Base-by-base conservation (phyloP, 495 filamentous ascomycete species). In the Pyrenopolyporus hunteri region DNA sequence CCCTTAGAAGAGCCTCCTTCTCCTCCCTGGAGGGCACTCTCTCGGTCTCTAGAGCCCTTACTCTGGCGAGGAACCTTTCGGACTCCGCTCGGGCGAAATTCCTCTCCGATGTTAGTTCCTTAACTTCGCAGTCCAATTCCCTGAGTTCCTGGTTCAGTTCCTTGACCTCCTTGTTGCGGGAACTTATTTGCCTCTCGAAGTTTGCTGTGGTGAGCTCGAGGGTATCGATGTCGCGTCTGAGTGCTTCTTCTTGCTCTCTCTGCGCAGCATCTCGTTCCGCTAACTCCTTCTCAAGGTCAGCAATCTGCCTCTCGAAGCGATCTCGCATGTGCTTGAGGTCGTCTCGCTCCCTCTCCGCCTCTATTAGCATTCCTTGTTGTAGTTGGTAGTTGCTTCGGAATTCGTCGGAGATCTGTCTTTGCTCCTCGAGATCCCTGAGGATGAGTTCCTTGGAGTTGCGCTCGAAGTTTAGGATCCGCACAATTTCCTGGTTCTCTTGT, bases 331-430 rank as follows among this genome's bases (percentile, higher is more conserved):
- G 57, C 52, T 62, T 68, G 31, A 74, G 67, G 39, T 59, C 66
- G 25, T 78, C 74, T 25, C 71, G 70, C 45, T 78, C 74, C 62
- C 68, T 73, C 68, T 79, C 75, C 13, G 65, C 59, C 19, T 80
- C 74, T 28, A 57, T 47, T n/a, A 80, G 66, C 63, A 73, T 64
- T 48, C 57, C 62, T 33, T 72, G 60, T 36, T 74, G 68, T 39
- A 74, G 64, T 26, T 77, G 72, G 6, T 71, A 71, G 65, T 74
- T 73, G 69, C 66, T 74, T 16, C 74, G 72, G 56, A 75, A 70
- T 63, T 79, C 74, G 48, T 79, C 78, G 14, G 76, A 64, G 33
- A 78, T 65, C 44, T 70, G 67, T 46, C 69, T 70, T 57, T 79
- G 75, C 63, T 74, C 68, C 40, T 78, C 67, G 14, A 78, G 66